phyloP scores from a whole-genome alignment of 441 rosid genomes.

The Caryocar brasiliense region DNA sequence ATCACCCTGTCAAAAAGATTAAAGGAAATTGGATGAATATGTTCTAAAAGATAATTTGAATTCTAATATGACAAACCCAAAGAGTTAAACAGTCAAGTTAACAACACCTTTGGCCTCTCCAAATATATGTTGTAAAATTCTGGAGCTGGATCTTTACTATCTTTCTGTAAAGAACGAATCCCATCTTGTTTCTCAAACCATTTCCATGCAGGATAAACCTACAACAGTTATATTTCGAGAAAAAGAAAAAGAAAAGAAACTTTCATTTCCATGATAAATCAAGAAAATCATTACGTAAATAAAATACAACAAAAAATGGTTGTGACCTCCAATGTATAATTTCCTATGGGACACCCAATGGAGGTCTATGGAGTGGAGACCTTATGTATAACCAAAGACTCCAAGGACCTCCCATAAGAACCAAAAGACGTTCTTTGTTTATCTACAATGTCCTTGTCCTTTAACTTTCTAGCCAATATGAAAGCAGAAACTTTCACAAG shows the following conservation, averaged over 20 bases:
- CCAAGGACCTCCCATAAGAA: too few relatives aligned
- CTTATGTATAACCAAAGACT: too few relatives aligned
- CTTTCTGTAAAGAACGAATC: slow-evolving; percentile 87
- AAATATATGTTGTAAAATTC: slow-evolving; percentile 98
- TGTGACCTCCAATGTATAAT: too few relatives aligned
- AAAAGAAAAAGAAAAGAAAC: neutral
- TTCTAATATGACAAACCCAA: neutral
- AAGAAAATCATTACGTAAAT: neutral
- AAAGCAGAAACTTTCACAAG: too few relatives aligned
- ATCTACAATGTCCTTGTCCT: too few relatives aligned
- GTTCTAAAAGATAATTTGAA: slow-evolving; percentile 2
- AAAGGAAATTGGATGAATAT: slow-evolving; percentile 14
- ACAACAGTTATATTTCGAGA: slow-evolving; percentile 11
- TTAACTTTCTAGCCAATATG: too few relatives aligned
- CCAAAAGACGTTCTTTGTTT: too few relatives aligned
- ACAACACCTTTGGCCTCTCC: slow-evolving; percentile 95
- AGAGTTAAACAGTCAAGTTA: slow-evolving; percentile 1
- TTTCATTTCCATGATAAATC: slow-evolving; percentile 7
- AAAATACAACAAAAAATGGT: neutral
- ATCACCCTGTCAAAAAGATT: slow-evolving; percentile 67
- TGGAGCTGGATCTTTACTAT: slow-evolving; percentile 95
- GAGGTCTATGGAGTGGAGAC: too few relatives aligned
- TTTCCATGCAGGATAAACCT: slow-evolving; percentile 99
- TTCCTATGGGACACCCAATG: too few relatives aligned
- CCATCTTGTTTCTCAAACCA: slow-evolving; percentile 99